Conservation (phyloP, 2,329 filamentous ascomycete genomes). For the Coccinonectria pachysandricola region DNA sequence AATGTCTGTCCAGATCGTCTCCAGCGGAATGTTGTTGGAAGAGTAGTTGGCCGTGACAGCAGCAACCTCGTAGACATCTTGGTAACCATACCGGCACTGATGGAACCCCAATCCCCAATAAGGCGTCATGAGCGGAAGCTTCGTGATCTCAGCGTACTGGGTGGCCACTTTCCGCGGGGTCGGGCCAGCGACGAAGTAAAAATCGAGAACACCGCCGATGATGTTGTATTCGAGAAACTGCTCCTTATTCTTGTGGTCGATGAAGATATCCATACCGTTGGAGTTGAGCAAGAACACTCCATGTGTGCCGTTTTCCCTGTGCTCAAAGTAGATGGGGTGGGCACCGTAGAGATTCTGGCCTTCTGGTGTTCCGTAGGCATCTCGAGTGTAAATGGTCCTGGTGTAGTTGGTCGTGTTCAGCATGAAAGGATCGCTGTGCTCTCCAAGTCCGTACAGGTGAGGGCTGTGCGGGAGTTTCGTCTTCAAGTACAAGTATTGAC, state of each 20-base stretch:
- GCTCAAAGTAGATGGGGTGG: conserved; percentile 68
- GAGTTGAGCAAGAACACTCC: conserved; percentile 63
- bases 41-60: conserved; percentile 61
- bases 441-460: conserved; percentile 68
- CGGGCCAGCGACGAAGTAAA: conserved; percentile 54
- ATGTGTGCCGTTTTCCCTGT: conserved; percentile 48
- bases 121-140: conserved; percentile 49
- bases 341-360: conserved; percentile 61
- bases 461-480: conserved; percentile 59
- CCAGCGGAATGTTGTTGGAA: conserved; percentile 52
- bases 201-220: conserved; percentile 66
- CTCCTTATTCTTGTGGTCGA: conserved; percentile 47
- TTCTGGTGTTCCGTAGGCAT: conserved; percentile 50
- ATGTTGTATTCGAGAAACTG: conserved; percentile 74
- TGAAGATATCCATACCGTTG: conserved; percentile 68
- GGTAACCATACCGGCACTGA: conserved; percentile 55
- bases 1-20: conserved; percentile 38
- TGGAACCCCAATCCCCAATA: conserved; percentile 55
- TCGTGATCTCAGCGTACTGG: conserved; percentile 49
- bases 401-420: conserved; percentile 52
- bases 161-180: conserved; percentile 45
- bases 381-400: conserved; percentile 51
- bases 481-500: conserved; percentile 64
- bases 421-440: conserved; percentile 62
- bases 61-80: conserved; percentile 53